Base-by-base conservation (phyloP, 148 eudicot genomes). In the Heliosperma pusillum region DNA sequence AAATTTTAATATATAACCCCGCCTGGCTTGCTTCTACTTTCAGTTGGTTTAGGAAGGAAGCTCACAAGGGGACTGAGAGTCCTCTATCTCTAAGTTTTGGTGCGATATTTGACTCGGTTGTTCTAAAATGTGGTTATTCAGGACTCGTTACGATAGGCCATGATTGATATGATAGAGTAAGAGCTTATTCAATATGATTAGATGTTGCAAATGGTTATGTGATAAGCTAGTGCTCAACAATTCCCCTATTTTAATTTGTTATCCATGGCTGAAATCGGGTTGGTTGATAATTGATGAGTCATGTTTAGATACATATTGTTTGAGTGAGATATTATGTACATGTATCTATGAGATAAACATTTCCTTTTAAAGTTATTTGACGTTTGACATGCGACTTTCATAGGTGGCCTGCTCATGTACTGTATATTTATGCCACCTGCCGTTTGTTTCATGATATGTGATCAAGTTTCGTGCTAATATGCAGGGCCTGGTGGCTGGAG, bases 401-500 rank as follows among this genome's bases (percentile, higher is more conserved):
- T 50, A 61, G 57, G 22, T 52, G 29, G 61, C 45, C 8, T 40
- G 12, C n/a, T 66, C n/a, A 19, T 20, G 29, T 16, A 64, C 2
- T 30, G 68, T 21, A 11, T 66, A 68, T 58, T 25, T 40, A 22
- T 24, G 16, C 44, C 33, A 25, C 1, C 22, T 69, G 62, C 12
- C 19, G 9, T 45, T 44, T 78, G 61, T 66, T 61, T 45, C 59
- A 22, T 36, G 70, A 17, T 52, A 21, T 74, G 47, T 69, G 70
- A 74, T 27, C 72, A 33, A 52, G 5, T 13, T 75, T 71, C 20
- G 56, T 45, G 3, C 27, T 77, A 64, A 7, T 66, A 20, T 22
- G 70, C 47, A 92, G 97, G 93, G 90, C 19, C 57, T 89, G 82
- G 78, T 74, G 22, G 76, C 97, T 62, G 98, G 97, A 82, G 85